A percentile compares a stretch with the other conserved stretches of the same genome.
Evolutionary conservation across 2,329 filamentous ascomycete genomes (phyloP).

Genomic region (Nothophaeocryptopus gaeumannii): DNA sequence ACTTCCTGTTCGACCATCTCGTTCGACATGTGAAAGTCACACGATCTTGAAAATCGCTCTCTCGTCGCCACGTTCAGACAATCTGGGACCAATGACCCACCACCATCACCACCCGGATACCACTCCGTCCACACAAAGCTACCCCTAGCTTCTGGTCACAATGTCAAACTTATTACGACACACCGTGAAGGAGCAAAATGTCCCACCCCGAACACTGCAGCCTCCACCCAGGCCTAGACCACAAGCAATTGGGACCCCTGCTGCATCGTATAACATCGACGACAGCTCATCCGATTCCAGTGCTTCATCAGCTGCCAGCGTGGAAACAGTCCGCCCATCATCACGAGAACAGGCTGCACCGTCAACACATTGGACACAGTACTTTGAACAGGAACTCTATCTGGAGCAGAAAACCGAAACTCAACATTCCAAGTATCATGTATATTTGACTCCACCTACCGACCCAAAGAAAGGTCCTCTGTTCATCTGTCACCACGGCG

Average conservation of each 20-base stretch:
- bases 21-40: slow-evolving; percentile 3
- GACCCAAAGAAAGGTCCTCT: slow-evolving; percentile 65
- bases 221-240: slow-evolving; percentile 21
- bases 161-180: slow-evolving; percentile 32
- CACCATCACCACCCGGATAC: neutral
- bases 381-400: slow-evolving; percentile 84
- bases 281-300: slow-evolving; percentile 61
- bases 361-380: slow-evolving; percentile 79
- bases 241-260: slow-evolving; percentile 18
- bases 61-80: neutral
- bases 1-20: no score
- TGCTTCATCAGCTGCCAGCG: slow-evolving; percentile 84
- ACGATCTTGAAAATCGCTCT: neutral
- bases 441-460: slow-evolving; percentile 77
- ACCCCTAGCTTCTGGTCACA: slow-evolving; percentile 15
- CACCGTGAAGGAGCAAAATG: slow-evolving; percentile 14
- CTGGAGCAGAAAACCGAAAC: slow-evolving; percentile 51
- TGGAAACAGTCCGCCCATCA: slow-evolving; percentile 46
- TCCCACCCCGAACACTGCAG: slow-evolving; percentile 2
- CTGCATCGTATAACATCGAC: slow-evolving; percentile 11
- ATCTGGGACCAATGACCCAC: neutral
- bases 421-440: slow-evolving; percentile 67
- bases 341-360: slow-evolving; percentile 48
- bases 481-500: slow-evolving; percentile 92
- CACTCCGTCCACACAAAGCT: slow-evolving; percentile 1